Evolutionary conservation across 1,284 basidiomycete species (phyloP).

Genomic region (Pseudozyma flocculosa): DNA sequence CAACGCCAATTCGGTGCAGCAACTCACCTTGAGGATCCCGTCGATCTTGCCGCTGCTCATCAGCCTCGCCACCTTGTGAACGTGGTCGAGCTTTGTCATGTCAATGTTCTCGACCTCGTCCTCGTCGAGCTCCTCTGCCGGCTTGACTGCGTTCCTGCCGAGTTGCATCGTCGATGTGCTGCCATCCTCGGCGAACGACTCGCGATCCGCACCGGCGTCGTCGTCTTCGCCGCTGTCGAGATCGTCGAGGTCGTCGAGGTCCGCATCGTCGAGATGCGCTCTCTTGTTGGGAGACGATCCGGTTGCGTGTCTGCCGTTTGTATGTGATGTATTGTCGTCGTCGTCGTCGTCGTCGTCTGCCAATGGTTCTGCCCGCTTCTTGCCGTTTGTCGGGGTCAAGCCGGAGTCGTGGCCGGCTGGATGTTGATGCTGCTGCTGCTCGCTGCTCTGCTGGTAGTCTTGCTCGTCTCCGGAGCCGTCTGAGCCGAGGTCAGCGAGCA

Average conservation of each 20-base stretch:
- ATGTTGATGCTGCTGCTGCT: constrained; percentile 7
- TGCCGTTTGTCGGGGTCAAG: constrained; percentile 60
- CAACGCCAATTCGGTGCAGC: no score
- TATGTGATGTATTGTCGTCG: constrained; percentile 57
- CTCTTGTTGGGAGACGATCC: constrained; percentile 35
- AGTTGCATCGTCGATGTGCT: constrained; percentile 55
- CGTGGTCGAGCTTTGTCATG: constrained; percentile 78
- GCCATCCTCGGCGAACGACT: constrained; percentile 9
- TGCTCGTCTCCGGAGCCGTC: constrained; percentile 60
- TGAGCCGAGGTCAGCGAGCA: constrained; percentile 73
- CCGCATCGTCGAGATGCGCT: constrained; percentile 44
- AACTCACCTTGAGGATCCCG: constrained; percentile 75
- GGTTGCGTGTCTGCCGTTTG: background rate
- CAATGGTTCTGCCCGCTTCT: constrained; percentile 39
- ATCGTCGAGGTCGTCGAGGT: constrained; percentile 45
- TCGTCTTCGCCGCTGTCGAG: constrained; percentile 24
- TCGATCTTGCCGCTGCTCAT: constrained; percentile 79
- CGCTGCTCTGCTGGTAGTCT: constrained; percentile 54
- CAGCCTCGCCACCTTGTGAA: constrained; percentile 83
- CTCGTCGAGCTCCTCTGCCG: constrained; percentile 87
- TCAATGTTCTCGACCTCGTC: constrained; percentile 93
- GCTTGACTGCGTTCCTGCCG: constrained; percentile 82
- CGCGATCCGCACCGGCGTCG: constrained; percentile 7
- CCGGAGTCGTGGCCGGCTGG: background rate
- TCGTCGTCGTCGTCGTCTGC: constrained; percentile 60